Percentiles rank a stretch among this genome's conserved stretches.
phyloP scores from a whole-genome alignment of 2,329 filamentous ascomycete genomes.

The Aspergillus uvarum region DNA sequence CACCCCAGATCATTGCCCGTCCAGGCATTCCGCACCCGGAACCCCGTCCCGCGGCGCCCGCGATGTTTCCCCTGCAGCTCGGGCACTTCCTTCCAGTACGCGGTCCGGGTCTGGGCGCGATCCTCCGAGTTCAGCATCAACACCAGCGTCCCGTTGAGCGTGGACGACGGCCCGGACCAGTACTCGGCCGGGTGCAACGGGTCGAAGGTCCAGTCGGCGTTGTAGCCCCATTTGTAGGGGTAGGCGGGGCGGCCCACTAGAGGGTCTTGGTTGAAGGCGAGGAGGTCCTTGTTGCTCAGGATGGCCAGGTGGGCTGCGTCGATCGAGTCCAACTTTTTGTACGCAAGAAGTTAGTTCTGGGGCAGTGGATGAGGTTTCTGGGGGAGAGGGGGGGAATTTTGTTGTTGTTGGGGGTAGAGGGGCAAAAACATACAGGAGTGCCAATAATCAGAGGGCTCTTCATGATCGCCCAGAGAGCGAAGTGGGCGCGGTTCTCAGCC shows the following conservation, averaged over 20 bases:
- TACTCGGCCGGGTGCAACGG: constrained; percentile 36
- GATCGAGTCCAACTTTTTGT: constrained; percentile 36
- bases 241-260: constrained; percentile 43
- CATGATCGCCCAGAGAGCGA: constrained; percentile 54
- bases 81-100: constrained; percentile 32
- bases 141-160: constrained; percentile 29
- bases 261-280: constrained; percentile 50
- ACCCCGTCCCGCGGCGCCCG: constrained; percentile 11
- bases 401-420: no score
- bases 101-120: constrained; percentile 22
- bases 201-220: constrained; percentile 36
- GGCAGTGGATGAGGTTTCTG: not conserved
- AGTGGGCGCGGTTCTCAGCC: constrained; percentile 51
- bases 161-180: constrained; percentile 35
- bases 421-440: constrained; percentile 27
- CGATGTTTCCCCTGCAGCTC: constrained; percentile 20
- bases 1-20: constrained; percentile 33
- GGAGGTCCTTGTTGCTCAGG: constrained; percentile 43
- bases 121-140: constrained; percentile 35
- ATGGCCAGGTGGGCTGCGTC: constrained; percentile 40
- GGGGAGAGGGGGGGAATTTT: not conserved
- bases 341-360: not conserved
- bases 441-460: constrained; percentile 55
- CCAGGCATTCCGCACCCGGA: constrained; percentile 31
- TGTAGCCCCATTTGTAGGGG: constrained; percentile 44